These are phyloP conservation scores for Dianthus caryophyllus DNA, from an alignment of 148 eudicot genomes.

Conservation along the genomic window DNA sequence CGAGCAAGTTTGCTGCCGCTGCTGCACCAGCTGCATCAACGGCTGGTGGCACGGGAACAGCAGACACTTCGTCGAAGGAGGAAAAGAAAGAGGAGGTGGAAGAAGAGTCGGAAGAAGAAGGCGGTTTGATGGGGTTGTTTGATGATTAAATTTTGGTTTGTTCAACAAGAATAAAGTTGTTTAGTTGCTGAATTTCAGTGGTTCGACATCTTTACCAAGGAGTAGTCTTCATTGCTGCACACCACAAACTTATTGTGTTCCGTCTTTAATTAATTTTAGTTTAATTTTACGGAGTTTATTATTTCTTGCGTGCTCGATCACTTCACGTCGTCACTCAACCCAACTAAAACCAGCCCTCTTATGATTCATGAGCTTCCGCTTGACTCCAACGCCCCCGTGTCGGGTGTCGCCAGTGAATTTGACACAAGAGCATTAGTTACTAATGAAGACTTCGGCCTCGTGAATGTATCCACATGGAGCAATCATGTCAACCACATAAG, in stretches of 20 bases:
- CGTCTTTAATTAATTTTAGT: neutral
- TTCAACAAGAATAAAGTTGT: neutral
- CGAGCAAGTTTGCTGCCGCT: constrained; percentile 45
- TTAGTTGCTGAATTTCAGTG: neutral
- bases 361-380: constrained; percentile 45
- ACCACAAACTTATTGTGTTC: neutral
- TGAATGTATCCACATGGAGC: constrained; percentile 47
- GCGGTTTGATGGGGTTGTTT: constrained; percentile 30
- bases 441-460: constrained; percentile 51
- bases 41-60: constrained; percentile 18
- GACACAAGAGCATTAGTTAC: constrained; percentile 43
- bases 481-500: constrained; percentile 56
- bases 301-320: neutral
- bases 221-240: no score
- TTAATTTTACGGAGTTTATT: no score
- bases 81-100: constrained; percentile 41
- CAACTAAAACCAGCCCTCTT: constrained; percentile 45
- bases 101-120: constrained; percentile 42
- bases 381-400: constrained; percentile 48
- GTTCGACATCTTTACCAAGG: no score
- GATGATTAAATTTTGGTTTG: constrained; percentile 32
- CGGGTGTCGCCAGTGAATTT: constrained; percentile 42
- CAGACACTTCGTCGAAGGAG: constrained; percentile 24
- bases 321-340: constrained; percentile 31
- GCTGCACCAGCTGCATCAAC: constrained; percentile 26